Conservation (phyloP, 108 stramenopile genomes). For the Asterionellopsis glacialis region DNA sequence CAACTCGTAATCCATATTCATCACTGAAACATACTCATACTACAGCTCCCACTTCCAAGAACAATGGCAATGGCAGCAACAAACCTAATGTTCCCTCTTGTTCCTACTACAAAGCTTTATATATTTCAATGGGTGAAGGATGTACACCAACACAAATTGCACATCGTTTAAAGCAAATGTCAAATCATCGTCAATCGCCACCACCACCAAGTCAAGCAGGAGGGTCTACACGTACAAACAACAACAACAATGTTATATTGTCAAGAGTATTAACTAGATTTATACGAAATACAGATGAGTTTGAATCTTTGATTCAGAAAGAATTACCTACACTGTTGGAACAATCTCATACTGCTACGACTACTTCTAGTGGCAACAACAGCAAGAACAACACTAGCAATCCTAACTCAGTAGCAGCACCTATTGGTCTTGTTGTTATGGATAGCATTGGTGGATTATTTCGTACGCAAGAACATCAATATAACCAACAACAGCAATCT, state of each 20-base stretch:
- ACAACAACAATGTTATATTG: conserved; percentile 4
- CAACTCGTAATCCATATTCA: not conserved
- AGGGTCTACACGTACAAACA: not conserved
- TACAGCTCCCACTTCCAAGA: too few relatives aligned
- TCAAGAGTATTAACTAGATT: not conserved
- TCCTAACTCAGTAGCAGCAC: conserved; percentile 9
- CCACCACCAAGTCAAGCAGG: too few relatives aligned
- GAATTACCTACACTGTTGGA: not conserved
- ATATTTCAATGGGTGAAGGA: conserved; percentile 46
- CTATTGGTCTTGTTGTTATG: conserved; percentile 39
- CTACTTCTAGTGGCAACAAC: conserved; percentile 14
- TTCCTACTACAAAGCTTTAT: conserved; percentile 38
- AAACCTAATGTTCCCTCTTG: too few relatives aligned
- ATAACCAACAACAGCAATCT: conserved; percentile 3
- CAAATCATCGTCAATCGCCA: conserved; percentile 14
- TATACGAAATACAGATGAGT: conserved; percentile 10
- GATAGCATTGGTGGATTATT: conserved; percentile 68
- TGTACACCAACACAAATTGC: conserved; percentile 23
- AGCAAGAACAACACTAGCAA: conserved; percentile 12
- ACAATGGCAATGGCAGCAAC: too few relatives aligned
- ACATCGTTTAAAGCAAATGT: conserved; percentile 35
- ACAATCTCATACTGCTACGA: conserved; percentile 11
- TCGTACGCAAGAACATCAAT: conserved; percentile 25
- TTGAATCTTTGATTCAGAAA: not conserved
- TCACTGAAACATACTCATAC: conserved; percentile 1